These are phyloP conservation scores for Ceratocystis albifundus DNA, from an alignment of 2,329 filamentous ascomycete species.

Conservation along the genomic window DNA sequence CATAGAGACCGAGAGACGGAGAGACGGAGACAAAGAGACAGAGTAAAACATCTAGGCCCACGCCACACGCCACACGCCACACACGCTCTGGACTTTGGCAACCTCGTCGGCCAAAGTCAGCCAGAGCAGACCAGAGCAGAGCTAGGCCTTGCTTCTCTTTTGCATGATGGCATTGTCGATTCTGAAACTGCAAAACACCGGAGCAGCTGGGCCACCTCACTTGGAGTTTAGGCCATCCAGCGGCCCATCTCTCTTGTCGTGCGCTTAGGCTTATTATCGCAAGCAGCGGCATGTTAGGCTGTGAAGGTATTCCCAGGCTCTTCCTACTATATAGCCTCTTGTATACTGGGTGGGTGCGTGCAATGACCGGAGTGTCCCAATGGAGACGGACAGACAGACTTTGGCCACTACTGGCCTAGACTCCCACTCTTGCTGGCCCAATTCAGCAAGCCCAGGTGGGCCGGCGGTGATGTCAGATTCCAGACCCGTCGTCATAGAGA, in stretches of 20 bases:
- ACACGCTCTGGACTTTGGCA: too few species aligned
- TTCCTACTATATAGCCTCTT: background rate
- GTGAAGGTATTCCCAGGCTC: background rate
- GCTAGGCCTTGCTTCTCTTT: background rate
- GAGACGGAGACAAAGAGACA: too few species aligned
- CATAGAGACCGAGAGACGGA: background rate
- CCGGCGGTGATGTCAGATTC: slow-evolving; percentile 6
- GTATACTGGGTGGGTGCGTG: background rate
- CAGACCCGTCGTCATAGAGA: background rate
- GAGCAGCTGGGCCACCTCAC: background rate
- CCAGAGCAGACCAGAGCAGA: too few species aligned
- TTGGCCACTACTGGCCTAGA: background rate
- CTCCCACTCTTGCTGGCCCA: background rate
- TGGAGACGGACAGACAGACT: background rate
- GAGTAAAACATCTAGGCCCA: background rate
- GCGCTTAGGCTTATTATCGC: background rate
- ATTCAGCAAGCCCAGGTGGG: too few species aligned
- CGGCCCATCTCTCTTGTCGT: background rate
- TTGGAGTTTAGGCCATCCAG: background rate
- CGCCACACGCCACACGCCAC: background rate
- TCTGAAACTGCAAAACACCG: slow-evolving; percentile 1
- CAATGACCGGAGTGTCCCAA: background rate
- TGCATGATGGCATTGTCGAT: slow-evolving; percentile 9
- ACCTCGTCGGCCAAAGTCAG: background rate
- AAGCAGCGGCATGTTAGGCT: slow-evolving; percentile 5